A percentile compares a stretch with the other conserved stretches of the same genome.
phyloP scores from a whole-genome alignment of 345 rosid genomes.

The Stellera chamaejasme region DNA sequence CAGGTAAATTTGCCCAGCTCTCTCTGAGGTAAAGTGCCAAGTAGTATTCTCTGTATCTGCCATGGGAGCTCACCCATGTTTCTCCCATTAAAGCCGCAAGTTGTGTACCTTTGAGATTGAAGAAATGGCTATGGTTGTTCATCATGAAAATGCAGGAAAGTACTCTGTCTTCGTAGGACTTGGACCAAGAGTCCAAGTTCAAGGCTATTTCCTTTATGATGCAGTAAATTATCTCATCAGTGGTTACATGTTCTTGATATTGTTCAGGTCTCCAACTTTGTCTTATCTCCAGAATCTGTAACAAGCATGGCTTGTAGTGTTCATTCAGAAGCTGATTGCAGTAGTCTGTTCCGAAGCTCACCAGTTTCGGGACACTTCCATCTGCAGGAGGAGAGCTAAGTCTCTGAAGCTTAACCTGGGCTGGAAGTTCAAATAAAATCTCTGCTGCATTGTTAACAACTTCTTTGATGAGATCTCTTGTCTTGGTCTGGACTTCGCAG shows the following conservation, averaged over 20 bases:
- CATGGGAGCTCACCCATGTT: slow-evolving; percentile 61
- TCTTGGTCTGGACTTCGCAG: slow-evolving; percentile 39
- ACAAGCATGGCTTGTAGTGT: slow-evolving; percentile 41
- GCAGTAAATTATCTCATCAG: slow-evolving; percentile 39
- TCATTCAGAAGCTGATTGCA: slow-evolving; percentile 53
- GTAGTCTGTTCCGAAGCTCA: slow-evolving; percentile 53
- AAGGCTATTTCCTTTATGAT: slow-evolving; percentile 51
- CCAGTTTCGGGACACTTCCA: slow-evolving; percentile 54
- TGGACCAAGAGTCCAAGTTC: slow-evolving; percentile 72
- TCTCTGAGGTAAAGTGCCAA: slow-evolving; percentile 52
- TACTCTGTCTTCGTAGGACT: slow-evolving; percentile 26
- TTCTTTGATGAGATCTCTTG: slow-evolving; percentile 47
- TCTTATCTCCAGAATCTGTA: slow-evolving; percentile 43
- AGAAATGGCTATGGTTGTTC: slow-evolving; percentile 71
- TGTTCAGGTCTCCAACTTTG: slow-evolving; percentile 58
- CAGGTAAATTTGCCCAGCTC: slow-evolving; percentile 49
- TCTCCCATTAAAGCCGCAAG: slow-evolving; percentile 81
- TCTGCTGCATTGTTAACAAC: slow-evolving; percentile 52
- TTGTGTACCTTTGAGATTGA: slow-evolving; percentile 41
- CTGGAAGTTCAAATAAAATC: slow-evolving; percentile 66
- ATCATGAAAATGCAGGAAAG: slow-evolving; percentile 77
- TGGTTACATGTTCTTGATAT: slow-evolving; percentile 24
- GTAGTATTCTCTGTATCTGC: slow-evolving; percentile 58
- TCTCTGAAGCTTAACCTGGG: slow-evolving; percentile 62
- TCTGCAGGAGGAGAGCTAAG: slow-evolving; percentile 40